Percentiles rank a stretch among this genome's conserved stretches.
phyloP scores from a whole-genome alignment of 1,284 basidiomycete genomes.

The Cryptococcus sp. region DNA sequence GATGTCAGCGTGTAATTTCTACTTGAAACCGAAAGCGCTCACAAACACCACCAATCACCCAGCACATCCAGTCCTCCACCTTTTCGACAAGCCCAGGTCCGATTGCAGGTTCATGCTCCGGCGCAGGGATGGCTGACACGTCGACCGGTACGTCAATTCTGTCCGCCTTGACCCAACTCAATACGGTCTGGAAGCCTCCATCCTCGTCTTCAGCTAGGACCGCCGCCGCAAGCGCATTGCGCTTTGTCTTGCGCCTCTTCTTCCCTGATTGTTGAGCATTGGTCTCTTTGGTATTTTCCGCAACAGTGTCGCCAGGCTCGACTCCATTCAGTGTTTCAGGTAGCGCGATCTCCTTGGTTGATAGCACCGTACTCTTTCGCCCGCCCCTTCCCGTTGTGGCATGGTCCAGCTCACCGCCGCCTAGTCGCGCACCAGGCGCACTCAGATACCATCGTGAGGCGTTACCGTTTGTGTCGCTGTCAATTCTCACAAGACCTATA shows the following conservation, averaged over 20 bases:
- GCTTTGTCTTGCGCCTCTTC: conserved; percentile 36
- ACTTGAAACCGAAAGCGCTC: conserved; percentile 51
- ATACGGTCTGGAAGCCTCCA: conserved; percentile 26
- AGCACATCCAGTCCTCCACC: conserved; percentile 91
- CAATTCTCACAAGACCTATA: conserved; percentile 79
- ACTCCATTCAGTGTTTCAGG: conserved; percentile 13
- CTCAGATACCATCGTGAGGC: conserved; percentile 40
- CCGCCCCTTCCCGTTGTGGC: not conserved
- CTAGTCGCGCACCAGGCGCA: conserved; percentile 44
- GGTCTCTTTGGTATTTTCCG: conserved; percentile 4
- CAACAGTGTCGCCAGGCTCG: conserved; percentile 3
- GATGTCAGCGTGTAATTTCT: not conserved
- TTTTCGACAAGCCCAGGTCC: conserved; percentile 24
- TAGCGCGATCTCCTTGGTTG: not conserved
- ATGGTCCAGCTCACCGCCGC: conserved; percentile 36
- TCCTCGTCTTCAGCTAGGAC: conserved; percentile 42
- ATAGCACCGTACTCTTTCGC: not conserved
- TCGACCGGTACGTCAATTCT: conserved; percentile 15
- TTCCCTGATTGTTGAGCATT: conserved; percentile 5
- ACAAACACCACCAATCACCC: conserved; percentile 96
- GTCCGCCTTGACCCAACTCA: conserved; percentile 34
- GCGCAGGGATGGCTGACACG: not conserved
- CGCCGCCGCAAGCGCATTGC: conserved; percentile 40
- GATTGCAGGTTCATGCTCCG: not conserved
- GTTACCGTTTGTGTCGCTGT: conserved; percentile 17